Evolutionary conservation across 164 flowering plant genomes (phyloP).

Genomic region (Tetrastigma voinierianum): DNA sequence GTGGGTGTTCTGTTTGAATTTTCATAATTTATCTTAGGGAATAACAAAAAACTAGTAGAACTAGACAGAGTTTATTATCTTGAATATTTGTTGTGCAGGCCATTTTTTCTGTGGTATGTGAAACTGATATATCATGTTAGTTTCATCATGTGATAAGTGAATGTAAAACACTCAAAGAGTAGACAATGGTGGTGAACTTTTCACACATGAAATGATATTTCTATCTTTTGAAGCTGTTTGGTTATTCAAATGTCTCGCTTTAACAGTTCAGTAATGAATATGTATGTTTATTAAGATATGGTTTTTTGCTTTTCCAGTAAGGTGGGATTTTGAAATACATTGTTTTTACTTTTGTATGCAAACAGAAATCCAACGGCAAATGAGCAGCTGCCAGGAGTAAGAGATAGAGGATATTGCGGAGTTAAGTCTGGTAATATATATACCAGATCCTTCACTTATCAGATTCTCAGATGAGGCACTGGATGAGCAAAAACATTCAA

Average conservation of each 20-base stretch:
- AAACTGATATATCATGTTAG: no score
- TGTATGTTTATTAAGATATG: no score
- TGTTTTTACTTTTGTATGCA: conserved; percentile 16
- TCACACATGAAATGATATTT: no score
- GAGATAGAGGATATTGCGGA: conserved; percentile 76
- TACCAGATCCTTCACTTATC: conserved; percentile 54
- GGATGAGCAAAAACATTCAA: conserved; percentile 92
- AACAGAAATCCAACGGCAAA: conserved; percentile 74
- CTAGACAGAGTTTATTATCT: no score
- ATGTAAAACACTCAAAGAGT: no score
- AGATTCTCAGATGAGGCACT: conserved; percentile 89
- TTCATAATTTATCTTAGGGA: no score
- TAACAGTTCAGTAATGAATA: neutral
- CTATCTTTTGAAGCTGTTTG: neutral
- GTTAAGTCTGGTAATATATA: conserved; percentile 57
- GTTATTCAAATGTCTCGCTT: neutral
- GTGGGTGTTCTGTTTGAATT: no score
- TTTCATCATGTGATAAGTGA: no score
- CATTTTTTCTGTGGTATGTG: no score
- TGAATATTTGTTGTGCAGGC: no score
- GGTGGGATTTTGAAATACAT: neutral
- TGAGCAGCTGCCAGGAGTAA: conserved; percentile 81
- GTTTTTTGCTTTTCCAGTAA: neutral
- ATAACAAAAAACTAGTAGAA: no score
- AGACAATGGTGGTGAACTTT: no score